Evolutionary conservation across 2,329 filamentous ascomycete species (phyloP), one percentile per base, ranked within the genome.

Genomic region (Paraphoma sp.): DNA sequence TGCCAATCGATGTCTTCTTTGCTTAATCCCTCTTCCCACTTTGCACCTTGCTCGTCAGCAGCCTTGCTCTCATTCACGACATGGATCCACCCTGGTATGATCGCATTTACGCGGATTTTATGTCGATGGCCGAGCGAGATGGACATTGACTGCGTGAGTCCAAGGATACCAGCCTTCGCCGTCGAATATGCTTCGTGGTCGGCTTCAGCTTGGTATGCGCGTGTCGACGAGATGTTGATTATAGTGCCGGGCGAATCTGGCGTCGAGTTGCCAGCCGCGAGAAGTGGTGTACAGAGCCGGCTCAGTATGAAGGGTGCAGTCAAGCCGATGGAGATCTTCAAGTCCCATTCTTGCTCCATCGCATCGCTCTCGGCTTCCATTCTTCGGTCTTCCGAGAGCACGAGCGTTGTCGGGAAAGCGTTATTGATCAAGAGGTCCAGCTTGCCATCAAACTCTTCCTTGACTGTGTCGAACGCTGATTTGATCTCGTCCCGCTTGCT

Each of bases 31-130:
- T 82, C 78, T 55, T 82, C 80, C 82, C 82, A 84, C 33, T 59
- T 57, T 46, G 48, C 57, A 0, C 75, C 75, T 41, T 73, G 67
- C 61, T 79, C 76, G 62, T 84, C 79, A 2, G 70, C 79, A 40
- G 66, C 65, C 58, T 73, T 72, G 42, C 71, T 76, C 67, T 81
- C 79, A 45, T 82, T 73, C 45, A 64, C 71, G 7, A 84, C 82
- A 61, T 83, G 76, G 45, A 85, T 82, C 83, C 82, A 84, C 0
- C 82, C 82, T 0, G 81, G 82, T 33, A 83, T 63, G 14, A 84
- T 79, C 0, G 81, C 77, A 57, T 83, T 84, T 28, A 82, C 80
- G 4, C 80, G 72, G 28, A 84, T 77, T 10, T 77, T 75, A 44
- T 78, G 75, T 3, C 71, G 66, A 47, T 78, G 73, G 1, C 76